phyloP scores from a whole-genome alignment of 2,329 filamentous ascomycete genomes.

The Pochonia chlamydosporia region DNA sequence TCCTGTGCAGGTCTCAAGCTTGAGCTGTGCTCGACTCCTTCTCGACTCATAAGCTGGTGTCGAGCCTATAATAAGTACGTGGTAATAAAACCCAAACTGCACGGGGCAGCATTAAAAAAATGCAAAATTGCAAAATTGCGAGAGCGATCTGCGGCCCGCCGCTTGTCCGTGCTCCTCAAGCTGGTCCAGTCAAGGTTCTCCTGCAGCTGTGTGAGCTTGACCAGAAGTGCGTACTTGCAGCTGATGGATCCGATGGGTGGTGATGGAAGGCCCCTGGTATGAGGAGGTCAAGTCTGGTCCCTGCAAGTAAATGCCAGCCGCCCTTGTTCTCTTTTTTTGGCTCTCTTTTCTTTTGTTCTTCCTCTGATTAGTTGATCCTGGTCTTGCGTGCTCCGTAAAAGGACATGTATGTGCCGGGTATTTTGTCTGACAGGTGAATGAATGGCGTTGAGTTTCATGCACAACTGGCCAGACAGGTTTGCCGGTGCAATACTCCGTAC shows the following conservation, averaged over 20 bases:
- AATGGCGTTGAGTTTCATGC: neutral
- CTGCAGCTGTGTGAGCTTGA: conserved; percentile 3
- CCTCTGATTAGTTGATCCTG: too few relatives aligned
- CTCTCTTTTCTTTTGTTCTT: too few relatives aligned
- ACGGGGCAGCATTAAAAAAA: neutral
- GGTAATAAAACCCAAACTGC: neutral
- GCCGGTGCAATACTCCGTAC: too few relatives aligned
- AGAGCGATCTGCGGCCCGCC: conserved; percentile 10
- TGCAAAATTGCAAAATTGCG: neutral
- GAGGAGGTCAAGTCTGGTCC: too few relatives aligned
- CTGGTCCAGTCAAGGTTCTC: too few relatives aligned
- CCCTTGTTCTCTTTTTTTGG: too few relatives aligned
- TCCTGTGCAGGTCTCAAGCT: too few relatives aligned
- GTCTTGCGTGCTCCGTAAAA: neutral
- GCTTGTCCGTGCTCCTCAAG: conserved; percentile 8
- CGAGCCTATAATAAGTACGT: neutral
- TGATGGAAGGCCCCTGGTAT: neutral
- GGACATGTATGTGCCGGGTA: neutral
- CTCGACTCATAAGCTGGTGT: neutral
- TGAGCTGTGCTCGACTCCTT: neutral
- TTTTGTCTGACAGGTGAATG: too few relatives aligned
- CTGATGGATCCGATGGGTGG: neutral
- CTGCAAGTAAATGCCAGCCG: neutral
- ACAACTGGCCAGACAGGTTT: too few relatives aligned
- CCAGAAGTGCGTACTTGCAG: too few relatives aligned